Evolutionary conservation across 2,329 filamentous ascomycete genomes (phyloP).

Genomic region (Xylariales sp.): DNA sequence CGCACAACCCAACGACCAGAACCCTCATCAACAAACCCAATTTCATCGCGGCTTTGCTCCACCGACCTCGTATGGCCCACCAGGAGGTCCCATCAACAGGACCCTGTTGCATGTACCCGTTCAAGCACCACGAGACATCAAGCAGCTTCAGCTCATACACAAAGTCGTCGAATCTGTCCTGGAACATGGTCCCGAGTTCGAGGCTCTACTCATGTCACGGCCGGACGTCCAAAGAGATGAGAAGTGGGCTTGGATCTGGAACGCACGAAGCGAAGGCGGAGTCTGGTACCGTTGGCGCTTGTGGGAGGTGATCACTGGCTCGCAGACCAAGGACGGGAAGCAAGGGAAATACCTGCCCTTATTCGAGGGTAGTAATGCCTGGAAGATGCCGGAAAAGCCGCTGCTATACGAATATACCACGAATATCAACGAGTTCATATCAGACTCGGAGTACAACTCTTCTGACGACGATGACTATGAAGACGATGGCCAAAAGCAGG

Average conservation of each 20-base stretch:
- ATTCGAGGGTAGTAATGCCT: constrained; percentile 73
- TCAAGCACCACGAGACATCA: constrained; percentile 70
- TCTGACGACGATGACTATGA: constrained; percentile 75
- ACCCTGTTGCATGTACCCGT: constrained; percentile 64
- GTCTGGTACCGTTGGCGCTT: constrained; percentile 92
- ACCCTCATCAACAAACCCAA: constrained; percentile 39
- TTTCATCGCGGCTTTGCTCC: constrained; percentile 66
- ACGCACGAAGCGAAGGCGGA: constrained; percentile 71
- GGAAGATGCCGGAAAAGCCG: constrained; percentile 68
- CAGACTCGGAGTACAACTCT: constrained; percentile 80
- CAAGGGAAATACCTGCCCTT: constrained; percentile 56
- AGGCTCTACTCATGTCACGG: constrained; percentile 85
- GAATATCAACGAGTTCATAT: constrained; percentile 71
- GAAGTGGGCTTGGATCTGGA: constrained; percentile 92
- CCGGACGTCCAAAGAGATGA: constrained; percentile 80
- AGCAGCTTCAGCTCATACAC: constrained; percentile 78
- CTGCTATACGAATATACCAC: constrained; percentile 81
- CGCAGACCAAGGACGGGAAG: constrained; percentile 35
- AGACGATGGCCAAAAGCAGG: constrained; percentile 46
- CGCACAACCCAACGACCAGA: constrained; percentile 32
- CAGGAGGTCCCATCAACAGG: constrained; percentile 37
- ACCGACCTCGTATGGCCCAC: constrained; percentile 60
- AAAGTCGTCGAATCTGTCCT: constrained; percentile 78
- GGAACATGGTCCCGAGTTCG: constrained; percentile 78
- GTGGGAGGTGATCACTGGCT: constrained; percentile 78